Evolutionary conservation across 306 rosid genomes (phyloP), one percentile per base, ranked within the genome.

Genomic region (Glycine latifolia): DNA sequence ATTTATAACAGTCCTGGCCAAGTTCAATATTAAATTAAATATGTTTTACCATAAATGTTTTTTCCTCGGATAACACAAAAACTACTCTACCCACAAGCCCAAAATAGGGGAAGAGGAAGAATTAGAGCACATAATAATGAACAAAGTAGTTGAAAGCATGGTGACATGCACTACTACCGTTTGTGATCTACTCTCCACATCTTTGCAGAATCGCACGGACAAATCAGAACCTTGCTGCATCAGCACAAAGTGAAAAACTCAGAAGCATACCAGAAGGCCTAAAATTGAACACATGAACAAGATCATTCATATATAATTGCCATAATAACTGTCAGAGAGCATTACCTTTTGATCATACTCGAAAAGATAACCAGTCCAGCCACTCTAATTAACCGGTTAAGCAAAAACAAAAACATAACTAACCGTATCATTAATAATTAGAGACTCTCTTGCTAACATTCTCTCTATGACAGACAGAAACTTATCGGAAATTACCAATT

Each of bases 121-220:
- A 31, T n/a, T 71, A 75, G 50, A 61, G 60, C 67, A 47, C 72
- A 54, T 10, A 67, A 54, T 10, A 77, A 53, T 13, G 77, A 58
- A 76, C 54, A 55, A 84, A 85, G 76, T 70, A 75, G 60, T 82
- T 50, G 60, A 82, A 71, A 82, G 48, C 65, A 89, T 15, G 67
- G 85, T 71, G 17, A 63, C 31, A 84, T 78, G 77, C n/a, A 84
- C 26, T 93, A 93, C 98, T 93, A 93, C 98, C 98, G 76, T 72
- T 85, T 91, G 98, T 3, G 98, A 89, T 91, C 99, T 85, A 80
- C 74, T 89, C 88, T 95, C 97, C 79, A 95, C 99, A 39, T 95
- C 99, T 83, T 93, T 95, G 84, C 99, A 93, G 70, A 95, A 95
- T 26, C 91, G 94, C 77, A 95, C 81, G 53, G 66, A 93, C 90